Percentiles rank a stretch among this genome's conserved stretches.
These are phyloP conservation scores for Bombardia bombarda DNA, from an alignment of 495 filamentous ascomycete genomes.

Conservation along the genomic window DNA sequence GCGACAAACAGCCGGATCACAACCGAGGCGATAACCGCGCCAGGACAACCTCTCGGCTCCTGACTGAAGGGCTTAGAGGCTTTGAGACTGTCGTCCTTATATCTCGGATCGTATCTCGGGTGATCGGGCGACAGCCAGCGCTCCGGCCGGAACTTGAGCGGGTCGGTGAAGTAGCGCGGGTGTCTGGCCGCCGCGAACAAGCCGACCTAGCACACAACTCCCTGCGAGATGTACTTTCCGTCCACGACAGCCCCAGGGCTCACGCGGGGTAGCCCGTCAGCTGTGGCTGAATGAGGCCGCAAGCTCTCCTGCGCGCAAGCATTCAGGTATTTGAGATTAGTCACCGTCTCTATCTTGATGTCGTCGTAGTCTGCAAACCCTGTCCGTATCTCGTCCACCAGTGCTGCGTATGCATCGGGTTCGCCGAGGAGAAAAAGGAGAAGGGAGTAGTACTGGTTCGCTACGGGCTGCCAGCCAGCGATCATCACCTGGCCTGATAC, in stretches of 20 bases:
- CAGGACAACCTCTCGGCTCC: not conserved
- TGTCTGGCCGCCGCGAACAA: not conserved
- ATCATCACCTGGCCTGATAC: not conserved
- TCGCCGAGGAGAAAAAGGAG: not conserved
- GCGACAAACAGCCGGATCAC: not conserved
- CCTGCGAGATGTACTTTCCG: not conserved
- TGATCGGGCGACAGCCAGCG: not conserved
- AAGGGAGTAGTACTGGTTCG: not conserved
- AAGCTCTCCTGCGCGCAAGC: not conserved
- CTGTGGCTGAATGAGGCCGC: not conserved
- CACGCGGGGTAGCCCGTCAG: not conserved
- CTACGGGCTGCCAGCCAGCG: not conserved
- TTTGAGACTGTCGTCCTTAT: not conserved
- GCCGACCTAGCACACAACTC: not conserved
- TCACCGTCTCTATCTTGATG: not conserved
- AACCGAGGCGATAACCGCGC: not conserved
- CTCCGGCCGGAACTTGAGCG: not conserved
- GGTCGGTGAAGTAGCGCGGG: not conserved
- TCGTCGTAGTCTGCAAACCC: not conserved
- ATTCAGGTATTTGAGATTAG: not conserved
- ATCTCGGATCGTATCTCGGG: not conserved
- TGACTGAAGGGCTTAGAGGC: not conserved
- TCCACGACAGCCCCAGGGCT: not conserved
- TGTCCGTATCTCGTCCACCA: not conserved
- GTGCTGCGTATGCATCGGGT: not conserved